Evolutionary conservation across 1,284 basidiomycete genomes (phyloP), one percentile per base, ranked within the genome.

Genomic region (Athelia sp.): DNA sequence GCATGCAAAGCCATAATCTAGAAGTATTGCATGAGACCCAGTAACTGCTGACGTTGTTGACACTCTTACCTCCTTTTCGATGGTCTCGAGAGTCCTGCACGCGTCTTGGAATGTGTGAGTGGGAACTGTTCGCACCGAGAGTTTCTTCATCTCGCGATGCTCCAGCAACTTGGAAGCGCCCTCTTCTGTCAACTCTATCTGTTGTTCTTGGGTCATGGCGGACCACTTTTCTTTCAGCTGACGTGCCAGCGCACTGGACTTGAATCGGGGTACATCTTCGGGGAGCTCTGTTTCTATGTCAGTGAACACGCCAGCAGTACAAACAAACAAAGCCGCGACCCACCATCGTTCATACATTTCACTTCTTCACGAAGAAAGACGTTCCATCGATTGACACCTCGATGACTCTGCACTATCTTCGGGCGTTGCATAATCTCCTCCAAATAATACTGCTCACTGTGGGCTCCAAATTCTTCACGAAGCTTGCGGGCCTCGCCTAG

Each of bases 81-180:
- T 17, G 19, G 24, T 18, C 13, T 18, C 46, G n/a, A 53, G 40
- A 15, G 29, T 48, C 10, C 8, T 22, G 10, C 35, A 46, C 4
- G 22, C 17, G 26, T 53, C 52, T 19, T 50, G 45, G 42, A 50
- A 52, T 13, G 43, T 42, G 9, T 24, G 22, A 17, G 48, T 49
- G 14, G 45, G 4, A 18, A 38, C 22, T 21, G 45, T 53, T 34
- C 50, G 52, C 26, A 21, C 23, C 21, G 43, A 23, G 44, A 14
- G 18, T 13, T 36, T 38, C 24, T 31, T n/a, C 15, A 42, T 49
- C 44, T 49, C 45, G 8, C 51, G 50, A 14, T 18, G 17, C 22
- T 51, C 47, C 15, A 18, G 22, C 4, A 54, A 32, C 18, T 51
- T 43, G 29, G 24, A 14, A 11, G 49, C 23, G 9, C 23, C 35